Base-by-base conservation (phyloP, 192 early-diverging fungal species). In the Backusella mclennaniae region DNA sequence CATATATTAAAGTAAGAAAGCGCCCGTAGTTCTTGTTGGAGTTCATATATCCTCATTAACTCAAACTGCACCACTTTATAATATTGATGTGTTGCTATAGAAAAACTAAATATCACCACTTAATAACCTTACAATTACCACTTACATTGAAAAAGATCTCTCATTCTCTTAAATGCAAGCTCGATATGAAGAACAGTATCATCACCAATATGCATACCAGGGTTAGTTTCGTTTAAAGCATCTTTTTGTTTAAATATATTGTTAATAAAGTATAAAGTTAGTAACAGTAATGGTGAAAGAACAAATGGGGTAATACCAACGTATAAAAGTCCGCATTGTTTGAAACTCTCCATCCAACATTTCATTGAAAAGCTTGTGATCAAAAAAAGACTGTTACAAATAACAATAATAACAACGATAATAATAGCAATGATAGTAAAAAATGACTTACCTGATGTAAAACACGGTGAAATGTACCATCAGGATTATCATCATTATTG, bases 341-440 rank as follows among this genome's bases (percentile, higher is more conserved):
- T 88, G 85, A 76, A 88, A 88, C 74, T 88, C 87, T 36, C 87
- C 87, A 69, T 88, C 87, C 85, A 88, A 83, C 44, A 88, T 87
- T 73, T 88, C 87, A 31, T 84, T 80, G 52, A 86, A 88, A 35
- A 84, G 67, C 82, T 84, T 39, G 21, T 35, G 74, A 70, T 66
- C 8, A 56, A 38, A 36, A 17, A 77, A 76, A 23, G 7, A 12
- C 38, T 31, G 69, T 59, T 71, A 41, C 44, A 31, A 68, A 35
- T 21, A 41, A 49, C 19, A 71, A 23, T n/a, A 26, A 31, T 7
- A 21, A 39, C 31, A 49, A n/a, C n/a, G n/a, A 1, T 52, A 29
- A 39, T 73, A 44, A 6, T 17, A 44, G 14, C 17, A 49, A 12
- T 39, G 2, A 39, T 39, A 39, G 38, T 39, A 39, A 39, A 49